Conservation (phyloP, 345 rosid species). For the Corchorus capsularis region DNA sequence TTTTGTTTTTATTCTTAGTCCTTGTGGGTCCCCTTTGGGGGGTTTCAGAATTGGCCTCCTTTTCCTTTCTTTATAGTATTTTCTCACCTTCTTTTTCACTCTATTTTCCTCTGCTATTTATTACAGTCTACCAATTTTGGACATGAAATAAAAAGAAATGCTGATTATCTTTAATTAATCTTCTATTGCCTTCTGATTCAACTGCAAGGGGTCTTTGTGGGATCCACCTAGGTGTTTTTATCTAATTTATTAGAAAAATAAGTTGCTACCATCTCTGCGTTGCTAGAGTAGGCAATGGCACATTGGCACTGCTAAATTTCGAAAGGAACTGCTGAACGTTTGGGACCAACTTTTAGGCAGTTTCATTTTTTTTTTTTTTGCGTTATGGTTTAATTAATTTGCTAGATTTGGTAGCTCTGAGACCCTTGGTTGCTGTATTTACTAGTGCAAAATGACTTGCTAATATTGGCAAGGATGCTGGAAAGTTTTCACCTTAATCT, state of each 20-base stretch:
- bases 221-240: too few relatives aligned
- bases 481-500: too few relatives aligned
- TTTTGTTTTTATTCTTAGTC: slow-evolving; percentile 11
- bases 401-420: background rate
- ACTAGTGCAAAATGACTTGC: background rate
- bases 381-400: background rate
- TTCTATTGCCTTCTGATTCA: too few relatives aligned
- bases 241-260: too few relatives aligned
- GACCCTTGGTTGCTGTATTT: background rate
- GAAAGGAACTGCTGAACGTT: too few relatives aligned
- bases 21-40: slow-evolving; percentile 23
- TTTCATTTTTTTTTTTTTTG: background rate
- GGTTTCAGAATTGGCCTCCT: background rate
- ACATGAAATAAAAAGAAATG: too few relatives aligned
- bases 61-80: background rate
- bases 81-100: background rate
- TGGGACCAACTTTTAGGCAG: too few relatives aligned
- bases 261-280: too few relatives aligned
- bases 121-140: background rate
- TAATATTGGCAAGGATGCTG: background rate
- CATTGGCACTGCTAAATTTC: too few relatives aligned
- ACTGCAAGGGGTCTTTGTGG: too few relatives aligned
- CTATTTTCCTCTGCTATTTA: background rate
- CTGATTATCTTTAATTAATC: too few relatives aligned
- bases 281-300: too few relatives aligned